Base-by-base conservation (phyloP, 257 asterid species). In the Solanum tacnaense region DNA sequence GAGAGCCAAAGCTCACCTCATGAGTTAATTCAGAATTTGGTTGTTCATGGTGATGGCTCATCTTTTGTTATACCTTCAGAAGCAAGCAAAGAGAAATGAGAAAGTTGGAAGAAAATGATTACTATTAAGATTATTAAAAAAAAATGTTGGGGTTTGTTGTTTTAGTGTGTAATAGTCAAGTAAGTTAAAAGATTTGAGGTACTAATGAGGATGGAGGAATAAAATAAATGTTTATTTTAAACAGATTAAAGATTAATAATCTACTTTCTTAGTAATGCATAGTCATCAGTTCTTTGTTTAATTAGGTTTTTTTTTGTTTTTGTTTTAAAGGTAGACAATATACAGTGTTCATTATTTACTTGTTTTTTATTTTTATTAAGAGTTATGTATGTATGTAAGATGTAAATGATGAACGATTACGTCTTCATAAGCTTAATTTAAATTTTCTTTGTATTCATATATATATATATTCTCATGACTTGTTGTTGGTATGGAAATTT, bases 41-140 rank as follows among this genome's bases (percentile, higher is more conserved):
- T 91, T 85, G 91, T 89, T 34, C 90, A 91, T 90, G 96, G 96
- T 84, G 96, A 93, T 89, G 94, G 86, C 35, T 89, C 98, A 79
- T 90, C 98, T 18, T 95, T 94, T 89, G 70, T 91, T 39, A 92
- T 94, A 89, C 92, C 96, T 93, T 92, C 97, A 75, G 87, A 49
- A 90, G 92, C 93, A 92, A 94, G 94, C 92, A 93, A 94, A 90
- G 93, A 93, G 86, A 93, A 92, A 92, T 86, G 73, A 71, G 25
- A 60, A 56, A 36, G 41, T 46, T 49, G 70, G 85, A 31, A 46
- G 27, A 38, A 38, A 49, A 31, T 31, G 0, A 29, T 4, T 32
- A 39, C 36, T 86, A 41, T 8, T 84, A 29, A 34, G 83, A 18
- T 7, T 46, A 20, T 6, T 27, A 3, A 10, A 41, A 41, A 41